Base-by-base conservation (phyloP, 2,329 filamentous ascomycete species). In the Gnomoniopsis smithogilvyi region DNA sequence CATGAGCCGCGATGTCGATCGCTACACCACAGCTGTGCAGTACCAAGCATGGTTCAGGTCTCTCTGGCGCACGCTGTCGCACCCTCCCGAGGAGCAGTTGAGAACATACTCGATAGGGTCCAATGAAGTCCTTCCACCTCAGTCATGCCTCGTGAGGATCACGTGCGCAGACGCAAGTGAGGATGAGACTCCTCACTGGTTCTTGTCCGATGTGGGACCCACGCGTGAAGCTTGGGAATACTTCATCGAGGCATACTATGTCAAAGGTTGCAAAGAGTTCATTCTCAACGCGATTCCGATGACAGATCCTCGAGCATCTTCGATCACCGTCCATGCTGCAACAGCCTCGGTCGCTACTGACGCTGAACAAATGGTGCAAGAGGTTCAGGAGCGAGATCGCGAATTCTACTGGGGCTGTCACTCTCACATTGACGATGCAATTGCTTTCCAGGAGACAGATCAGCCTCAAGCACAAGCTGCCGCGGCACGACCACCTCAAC, bases 41-140 rank as follows among this genome's bases (percentile, higher is more conserved):
- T 59, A 62, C 14, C 26, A 56, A 33, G 21, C 19, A 22, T 56
- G 53, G 56, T 59, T 62, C 43, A 46, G 38, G 21, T 53, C 49
- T 12, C 22, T 59, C 3, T 52, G 53, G 56, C 52, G 49, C 15
- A 53, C 51, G 19, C 15, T 51, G 34, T 51, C 53, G 11, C 22
- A 22, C 19, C 45, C 54, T 17, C 12, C 46, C 11, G 15, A 51
- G 1, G 41, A 24, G 10, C 2, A 52, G 12, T 30, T 21, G n/a
- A 30, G 36, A 22, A 21, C 19, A 33, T 56, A 48, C 49, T 45
- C 6, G 17, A 14, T 45, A 8, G 19, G 50, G 22, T 41, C 26
- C 10, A 36, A 6, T 3, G 19, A 33, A 11, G 26, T 50, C 19
- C 2, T 45, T 6, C 8, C 36, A 17, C 36, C 51, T 6, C 24